These are phyloP conservation scores for Xenosphaeropsis pyriputrescens DNA, from an alignment of 2,329 filamentous ascomycete species.

Conservation along the genomic window DNA sequence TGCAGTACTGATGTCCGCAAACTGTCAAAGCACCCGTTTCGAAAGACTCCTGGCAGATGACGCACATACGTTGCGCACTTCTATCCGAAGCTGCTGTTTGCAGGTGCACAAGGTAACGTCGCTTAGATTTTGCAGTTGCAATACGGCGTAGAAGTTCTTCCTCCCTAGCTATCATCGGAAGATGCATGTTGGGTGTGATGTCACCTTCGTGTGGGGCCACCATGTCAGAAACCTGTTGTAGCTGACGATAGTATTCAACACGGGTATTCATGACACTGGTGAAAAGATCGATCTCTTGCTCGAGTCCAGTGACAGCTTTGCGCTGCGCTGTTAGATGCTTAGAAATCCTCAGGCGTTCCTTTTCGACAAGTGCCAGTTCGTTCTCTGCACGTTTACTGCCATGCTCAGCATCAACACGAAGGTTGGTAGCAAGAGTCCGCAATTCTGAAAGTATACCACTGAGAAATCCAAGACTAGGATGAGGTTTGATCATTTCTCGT, in stretches of 20 bases:
- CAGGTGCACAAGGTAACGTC: slow-evolving; percentile 47
- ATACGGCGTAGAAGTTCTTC: slow-evolving; percentile 40
- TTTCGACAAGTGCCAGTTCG: slow-evolving; percentile 51
- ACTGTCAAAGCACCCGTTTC: slow-evolving; percentile 69
- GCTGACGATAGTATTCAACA: slow-evolving; percentile 77
- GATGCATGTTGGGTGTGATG: slow-evolving; percentile 9
- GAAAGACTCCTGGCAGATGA: slow-evolving; percentile 73
- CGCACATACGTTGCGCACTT: slow-evolving; percentile 55
- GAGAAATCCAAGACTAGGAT: slow-evolving; percentile 43
- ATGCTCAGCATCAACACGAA: slow-evolving; percentile 40
- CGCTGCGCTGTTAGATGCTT: slow-evolving; percentile 33
- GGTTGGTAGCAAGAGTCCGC: slow-evolving; percentile 42
- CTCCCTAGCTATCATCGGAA: slow-evolving; percentile 43
- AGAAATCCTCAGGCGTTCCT: slow-evolving; percentile 47
- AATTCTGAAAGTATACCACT: slow-evolving; percentile 57
- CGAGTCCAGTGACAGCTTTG: slow-evolving; percentile 32
- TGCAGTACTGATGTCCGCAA: slow-evolving; percentile 88
- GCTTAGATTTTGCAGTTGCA: slow-evolving; percentile 51
- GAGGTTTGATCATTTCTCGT: slow-evolving; percentile 32
- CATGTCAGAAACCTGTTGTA: slow-evolving; percentile 82
- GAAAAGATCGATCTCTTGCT: slow-evolving; percentile 64
- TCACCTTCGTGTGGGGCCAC: slow-evolving; percentile 59
- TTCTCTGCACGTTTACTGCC: slow-evolving; percentile 38
- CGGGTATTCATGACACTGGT: slow-evolving; percentile 70
- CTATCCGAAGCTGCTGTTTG: slow-evolving; percentile 28